These are phyloP conservation scores for Boechera retrofracta DNA, from an alignment of 345 rosid species.

Conservation along the genomic window DNA sequence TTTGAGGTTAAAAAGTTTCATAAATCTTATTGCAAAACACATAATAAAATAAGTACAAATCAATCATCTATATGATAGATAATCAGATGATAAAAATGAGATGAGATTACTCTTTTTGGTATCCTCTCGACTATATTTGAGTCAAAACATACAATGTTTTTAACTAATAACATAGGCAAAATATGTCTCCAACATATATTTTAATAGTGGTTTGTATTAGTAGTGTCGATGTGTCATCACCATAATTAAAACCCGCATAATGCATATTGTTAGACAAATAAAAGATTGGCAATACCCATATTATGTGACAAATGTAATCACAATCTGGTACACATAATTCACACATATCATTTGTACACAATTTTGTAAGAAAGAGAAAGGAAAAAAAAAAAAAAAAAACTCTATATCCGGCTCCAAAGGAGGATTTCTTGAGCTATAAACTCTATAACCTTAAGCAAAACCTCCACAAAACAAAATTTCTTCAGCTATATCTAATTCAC, in stretches of 20 bases:
- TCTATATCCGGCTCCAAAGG: neutral
- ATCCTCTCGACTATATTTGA: neutral
- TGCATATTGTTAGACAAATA: neutral
- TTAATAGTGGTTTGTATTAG: no score
- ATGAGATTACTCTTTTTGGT: neutral
- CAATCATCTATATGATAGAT: neutral
- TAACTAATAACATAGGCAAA: neutral
- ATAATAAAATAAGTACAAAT: neutral
- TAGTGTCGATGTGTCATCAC: neutral
- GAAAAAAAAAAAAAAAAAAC: neutral
- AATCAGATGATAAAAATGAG: neutral
- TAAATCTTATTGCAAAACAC: neutral
- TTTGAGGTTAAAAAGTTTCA: neutral
- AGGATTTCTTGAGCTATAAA: constrained; percentile 1
- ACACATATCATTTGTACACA: constrained; percentile 35
- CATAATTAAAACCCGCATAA: neutral
- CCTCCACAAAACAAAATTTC: constrained; percentile 42
- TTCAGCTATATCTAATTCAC: constrained; percentile 32
- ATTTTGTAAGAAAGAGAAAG: neutral
- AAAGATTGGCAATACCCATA: neutral
- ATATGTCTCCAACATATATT: neutral
- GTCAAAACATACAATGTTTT: neutral
- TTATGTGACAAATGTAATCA: constrained; percentile 11
- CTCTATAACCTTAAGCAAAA: constrained; percentile 6
- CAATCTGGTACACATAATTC: constrained; percentile 12